Evolutionary conservation across 495 filamentous ascomycete genomes (phyloP), one percentile per base, ranked within the genome.

Genomic region (Opeltia flavorubescens): DNA sequence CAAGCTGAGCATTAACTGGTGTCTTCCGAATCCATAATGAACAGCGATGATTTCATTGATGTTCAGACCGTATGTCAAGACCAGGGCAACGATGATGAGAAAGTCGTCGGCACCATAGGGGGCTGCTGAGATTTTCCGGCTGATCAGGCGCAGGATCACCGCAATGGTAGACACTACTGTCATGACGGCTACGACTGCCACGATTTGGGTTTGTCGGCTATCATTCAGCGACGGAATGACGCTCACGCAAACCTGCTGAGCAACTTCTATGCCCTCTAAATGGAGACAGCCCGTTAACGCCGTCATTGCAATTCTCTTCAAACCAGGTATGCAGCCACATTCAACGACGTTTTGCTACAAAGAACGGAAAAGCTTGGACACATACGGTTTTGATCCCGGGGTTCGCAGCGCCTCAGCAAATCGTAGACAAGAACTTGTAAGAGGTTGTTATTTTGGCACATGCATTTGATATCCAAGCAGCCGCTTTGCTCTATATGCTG

Each of bases 1-100:
- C 21, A 47, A 38, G 30, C 33, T 47, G 4, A 47, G 29, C 44
- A 38, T 47, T 24, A 47, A 23, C 13, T 25, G 21, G 33, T 47
- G 44, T 33, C 33, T 35, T 2, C 44, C 44, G 13, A 47, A 38
- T 15, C 44, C 44, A 26, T 17, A 47, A 13, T 33, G 44, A 18
- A 47, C 26, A 15, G 28, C 31, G 9, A 38, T 26, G n/a, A 33
- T 26, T 15, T 35, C 44, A 38, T 38, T 35, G 31, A 38, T 24
- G 20, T 35, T 34, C 30, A 47, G 20, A 20, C 38, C 38, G 23
- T 26, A 47, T 38, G 33, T 35, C 30, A 35, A 50, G 9, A 64
- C 59, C 55, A 66, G 43, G 31, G 63, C 62, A 24, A 61, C 40
- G 4, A 66, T 23, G 42, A 66, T 66, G 47, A 65, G 48, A 44